phyloP scores from a whole-genome alignment of 139 green algal species.

The Coelastrella sp. region DNA sequence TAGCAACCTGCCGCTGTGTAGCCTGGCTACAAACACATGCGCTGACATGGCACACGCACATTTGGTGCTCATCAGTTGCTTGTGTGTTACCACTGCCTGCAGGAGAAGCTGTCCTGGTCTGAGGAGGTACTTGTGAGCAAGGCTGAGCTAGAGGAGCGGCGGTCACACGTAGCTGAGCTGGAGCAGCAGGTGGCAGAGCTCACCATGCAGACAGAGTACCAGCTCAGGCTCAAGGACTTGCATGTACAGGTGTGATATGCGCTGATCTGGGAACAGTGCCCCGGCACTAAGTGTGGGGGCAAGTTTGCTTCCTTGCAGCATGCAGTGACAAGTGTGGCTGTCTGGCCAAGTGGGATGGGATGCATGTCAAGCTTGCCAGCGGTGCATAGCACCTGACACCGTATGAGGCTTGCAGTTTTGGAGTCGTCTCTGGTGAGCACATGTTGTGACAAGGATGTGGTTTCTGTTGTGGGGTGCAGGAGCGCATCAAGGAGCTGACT shows the following conservation, averaged over 20 bases:
- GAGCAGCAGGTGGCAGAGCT: constrained; percentile 93
- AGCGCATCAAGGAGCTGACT: constrained; percentile 86
- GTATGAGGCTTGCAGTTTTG: too few relatives aligned
- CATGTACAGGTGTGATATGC: constrained; percentile 69
- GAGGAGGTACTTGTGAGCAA: constrained; percentile 94
- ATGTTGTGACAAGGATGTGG: background rate
- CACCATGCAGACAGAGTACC: constrained; percentile 93
- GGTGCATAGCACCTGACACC: too few relatives aligned
- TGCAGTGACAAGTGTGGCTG: too few relatives aligned
- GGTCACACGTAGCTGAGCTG: constrained; percentile 83
- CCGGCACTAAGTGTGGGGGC: background rate
- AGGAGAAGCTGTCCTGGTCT: constrained; percentile 77
- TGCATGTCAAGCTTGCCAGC: too few relatives aligned
- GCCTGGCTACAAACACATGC: too few relatives aligned
- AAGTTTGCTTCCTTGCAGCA: background rate
- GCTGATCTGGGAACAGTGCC: background rate
- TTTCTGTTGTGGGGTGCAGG: constrained; percentile 32
- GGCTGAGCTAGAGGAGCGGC: constrained; percentile 89
- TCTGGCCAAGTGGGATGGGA: too few relatives aligned
- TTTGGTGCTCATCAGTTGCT: too few relatives aligned
- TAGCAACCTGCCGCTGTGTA: too few relatives aligned
- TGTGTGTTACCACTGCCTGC: too few relatives aligned
- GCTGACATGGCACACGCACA: too few relatives aligned
- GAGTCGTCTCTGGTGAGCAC: too few relatives aligned
- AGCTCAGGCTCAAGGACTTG: constrained; percentile 93